Conservation (phyloP, 306 rosid genomes). For the Casuarina glauca region DNA sequence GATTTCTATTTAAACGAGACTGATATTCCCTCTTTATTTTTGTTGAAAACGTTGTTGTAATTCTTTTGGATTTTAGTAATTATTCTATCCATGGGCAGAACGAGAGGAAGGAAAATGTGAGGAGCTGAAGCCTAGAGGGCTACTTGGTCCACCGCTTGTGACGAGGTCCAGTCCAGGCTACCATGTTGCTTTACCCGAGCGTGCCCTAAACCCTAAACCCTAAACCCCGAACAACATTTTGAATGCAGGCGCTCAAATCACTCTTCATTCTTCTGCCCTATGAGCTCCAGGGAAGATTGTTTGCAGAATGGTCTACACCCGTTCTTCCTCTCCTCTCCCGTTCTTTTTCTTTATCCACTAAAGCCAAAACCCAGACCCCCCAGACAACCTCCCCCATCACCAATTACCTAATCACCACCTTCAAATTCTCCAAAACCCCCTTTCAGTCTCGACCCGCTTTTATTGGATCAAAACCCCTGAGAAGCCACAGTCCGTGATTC, state of each 20-base stretch:
- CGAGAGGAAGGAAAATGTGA: too few relatives aligned
- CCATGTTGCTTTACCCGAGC: too few relatives aligned
- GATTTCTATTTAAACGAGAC: too few relatives aligned
- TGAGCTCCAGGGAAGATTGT: not conserved
- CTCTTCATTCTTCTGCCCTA: slow-evolving; percentile 5
- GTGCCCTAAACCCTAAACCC: too few relatives aligned
- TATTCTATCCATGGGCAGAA: too few relatives aligned
- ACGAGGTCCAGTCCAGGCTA: too few relatives aligned
- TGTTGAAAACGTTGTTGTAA: too few relatives aligned
- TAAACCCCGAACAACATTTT: not conserved
- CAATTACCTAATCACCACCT: slow-evolving; percentile 32
- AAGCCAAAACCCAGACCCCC: slow-evolving; percentile 4
- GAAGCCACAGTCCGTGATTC: slow-evolving; percentile 37
- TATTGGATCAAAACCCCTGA: slow-evolving; percentile 10
- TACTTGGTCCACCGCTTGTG: too few relatives aligned
- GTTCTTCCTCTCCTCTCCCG: slow-evolving; percentile 27
- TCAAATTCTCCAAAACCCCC: slow-evolving; percentile 30
- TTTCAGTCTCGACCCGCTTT: slow-evolving; percentile 28
- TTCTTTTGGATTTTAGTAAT: too few relatives aligned
- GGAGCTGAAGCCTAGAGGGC: too few relatives aligned
- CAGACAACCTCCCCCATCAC: slow-evolving; percentile 5
- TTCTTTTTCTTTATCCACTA: slow-evolving; percentile 24
- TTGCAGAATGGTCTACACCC: not conserved
- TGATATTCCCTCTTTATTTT: too few relatives aligned
- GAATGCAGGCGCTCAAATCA: slow-evolving; percentile 33